A percentile compares a stretch with the other conserved stretches of the same genome.
Conservation (phyloP, 2,329 filamentous ascomycete species). For the Helicocarpus griseus region DNA sequence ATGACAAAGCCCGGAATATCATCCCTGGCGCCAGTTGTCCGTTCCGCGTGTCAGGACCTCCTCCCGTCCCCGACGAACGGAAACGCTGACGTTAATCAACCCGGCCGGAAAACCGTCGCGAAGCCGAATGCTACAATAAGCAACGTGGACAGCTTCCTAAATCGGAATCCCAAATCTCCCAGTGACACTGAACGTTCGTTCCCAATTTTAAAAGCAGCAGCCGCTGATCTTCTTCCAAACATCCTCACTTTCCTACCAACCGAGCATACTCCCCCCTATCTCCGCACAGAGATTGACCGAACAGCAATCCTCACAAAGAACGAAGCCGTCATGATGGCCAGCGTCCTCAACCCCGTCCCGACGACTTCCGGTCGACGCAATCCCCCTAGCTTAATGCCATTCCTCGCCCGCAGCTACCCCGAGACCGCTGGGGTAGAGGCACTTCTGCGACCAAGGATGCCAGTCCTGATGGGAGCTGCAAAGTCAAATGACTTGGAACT, state of each 20-base stretch:
- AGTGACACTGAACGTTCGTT: constrained; percentile 13
- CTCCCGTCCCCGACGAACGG: constrained; percentile 34
- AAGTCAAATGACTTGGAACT: constrained; percentile 17
- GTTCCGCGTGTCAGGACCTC: constrained; percentile 65
- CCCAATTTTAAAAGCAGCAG: constrained; percentile 45
- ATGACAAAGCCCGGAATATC: constrained; percentile 57
- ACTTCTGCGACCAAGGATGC: constrained; percentile 48
- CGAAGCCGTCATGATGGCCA: constrained; percentile 66
- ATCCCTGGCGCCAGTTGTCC: constrained; percentile 53
- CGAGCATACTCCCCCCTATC: constrained; percentile 56
- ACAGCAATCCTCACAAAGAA: constrained; percentile 63
- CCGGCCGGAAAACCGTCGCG: constrained; percentile 20
- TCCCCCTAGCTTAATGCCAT: constrained; percentile 68
- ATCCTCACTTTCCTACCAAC: constrained; percentile 57
- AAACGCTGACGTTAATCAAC: constrained; percentile 28
- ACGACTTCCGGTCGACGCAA: constrained; percentile 52
- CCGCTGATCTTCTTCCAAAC: constrained; percentile 51
- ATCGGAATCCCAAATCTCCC: constrained; percentile 25
- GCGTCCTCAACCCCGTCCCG: constrained; percentile 67
- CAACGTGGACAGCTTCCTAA: constrained; percentile 66
- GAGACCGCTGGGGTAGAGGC: constrained; percentile 60
- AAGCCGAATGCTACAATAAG: constrained; percentile 33
- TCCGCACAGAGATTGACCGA: constrained; percentile 69
- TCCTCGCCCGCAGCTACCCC: constrained; percentile 59
- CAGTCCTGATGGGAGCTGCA: constrained; percentile 27